Base-by-base conservation (phyloP, 2,329 filamentous ascomycete species). In the Pseudocercospora macadamiae region DNA sequence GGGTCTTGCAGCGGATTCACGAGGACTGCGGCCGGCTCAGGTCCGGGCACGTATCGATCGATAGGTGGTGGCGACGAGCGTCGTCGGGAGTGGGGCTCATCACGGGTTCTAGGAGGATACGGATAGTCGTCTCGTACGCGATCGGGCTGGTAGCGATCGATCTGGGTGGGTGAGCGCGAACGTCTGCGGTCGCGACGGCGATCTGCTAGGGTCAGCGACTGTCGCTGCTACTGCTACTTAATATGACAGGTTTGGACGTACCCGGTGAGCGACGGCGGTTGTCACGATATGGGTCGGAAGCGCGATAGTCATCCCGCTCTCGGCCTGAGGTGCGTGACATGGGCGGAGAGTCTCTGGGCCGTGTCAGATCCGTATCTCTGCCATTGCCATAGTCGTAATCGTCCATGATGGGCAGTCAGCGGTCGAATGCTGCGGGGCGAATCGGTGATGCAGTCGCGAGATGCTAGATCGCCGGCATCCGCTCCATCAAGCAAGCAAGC, bases 1-100 rank as follows among this genome's bases (percentile, higher is more conserved):
- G 90, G 90, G 62, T 93, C 89, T 10, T 84, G 81, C 2, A 93
- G 77, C 7, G 89, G 89, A 65, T 93, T 93, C 16, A 77, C 74
- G 7, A 82, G 79, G 26, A 83, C 73, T 21, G 80, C 77, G 7
- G 68, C 65, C 14, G 67, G 67, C 18, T 89, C 85, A 65, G 91
- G 88, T 16, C 89, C 89, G 1, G 91, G 91, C 18, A 95, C 88
- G 71, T 95, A 95, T 67, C 91, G 86, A 73, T 96, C 91, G 64
- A 96, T 95, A 18, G 87, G 83, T 26, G 88, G 76, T 79, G 71
- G 82, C 68, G 66, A 90, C 74, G 83, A 83, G 42, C 81, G 79
- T 34, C 85, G 82, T 47, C 86, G 83, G 55, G 89, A 85, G 44
- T 84, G 83, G 58, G 88, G 85, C 55, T 72, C 73, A 66, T 88